A percentile compares a stretch with the other conserved stretches of the same genome.
These are phyloP conservation scores for Sherardia arvensis DNA, from an alignment of 257 asterid species.

Conservation along the genomic window DNA sequence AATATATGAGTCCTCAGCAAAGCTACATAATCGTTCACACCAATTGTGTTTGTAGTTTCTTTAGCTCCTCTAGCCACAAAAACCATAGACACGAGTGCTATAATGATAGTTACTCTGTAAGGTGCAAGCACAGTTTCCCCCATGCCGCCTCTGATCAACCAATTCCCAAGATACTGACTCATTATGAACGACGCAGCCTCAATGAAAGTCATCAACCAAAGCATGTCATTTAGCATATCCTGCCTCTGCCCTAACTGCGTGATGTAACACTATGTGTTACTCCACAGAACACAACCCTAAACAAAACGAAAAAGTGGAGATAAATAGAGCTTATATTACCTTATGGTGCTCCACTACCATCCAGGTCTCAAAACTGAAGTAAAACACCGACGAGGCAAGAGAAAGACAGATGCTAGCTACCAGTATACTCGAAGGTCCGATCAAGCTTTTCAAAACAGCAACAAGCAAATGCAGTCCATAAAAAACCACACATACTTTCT, in stretches of 20 bases:
- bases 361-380: conserved; percentile 77
- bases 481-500: conserved; percentile 60
- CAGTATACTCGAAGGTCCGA: conserved; percentile 46
- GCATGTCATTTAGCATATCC: conserved; percentile 77
- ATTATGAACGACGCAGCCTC: conserved; percentile 62
- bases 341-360: conserved; percentile 79
- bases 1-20: conserved; percentile 36
- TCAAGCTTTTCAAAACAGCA: conserved; percentile 44
- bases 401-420: conserved; percentile 56
- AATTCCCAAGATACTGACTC: conserved; percentile 69
- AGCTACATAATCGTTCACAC: conserved; percentile 44
- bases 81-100: conserved; percentile 41
- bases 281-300: conserved; percentile 3
- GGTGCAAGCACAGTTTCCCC: conserved; percentile 30
- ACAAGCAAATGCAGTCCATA: conserved; percentile 55
- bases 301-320: neutral
- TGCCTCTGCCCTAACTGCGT: conserved; percentile 84
- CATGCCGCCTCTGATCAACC: conserved; percentile 41
- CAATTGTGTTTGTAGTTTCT: conserved; percentile 35
- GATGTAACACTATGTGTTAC: neutral
- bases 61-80: conserved; percentile 48
- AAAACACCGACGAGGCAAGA: conserved; percentile 66
- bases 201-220: conserved; percentile 83
- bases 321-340: conserved; percentile 31
- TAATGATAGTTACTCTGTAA: conserved; percentile 36